These are phyloP conservation scores for Nannizzia gypsea DNA, from an alignment of 2,329 filamentous ascomycete genomes.

Conservation along the genomic window DNA sequence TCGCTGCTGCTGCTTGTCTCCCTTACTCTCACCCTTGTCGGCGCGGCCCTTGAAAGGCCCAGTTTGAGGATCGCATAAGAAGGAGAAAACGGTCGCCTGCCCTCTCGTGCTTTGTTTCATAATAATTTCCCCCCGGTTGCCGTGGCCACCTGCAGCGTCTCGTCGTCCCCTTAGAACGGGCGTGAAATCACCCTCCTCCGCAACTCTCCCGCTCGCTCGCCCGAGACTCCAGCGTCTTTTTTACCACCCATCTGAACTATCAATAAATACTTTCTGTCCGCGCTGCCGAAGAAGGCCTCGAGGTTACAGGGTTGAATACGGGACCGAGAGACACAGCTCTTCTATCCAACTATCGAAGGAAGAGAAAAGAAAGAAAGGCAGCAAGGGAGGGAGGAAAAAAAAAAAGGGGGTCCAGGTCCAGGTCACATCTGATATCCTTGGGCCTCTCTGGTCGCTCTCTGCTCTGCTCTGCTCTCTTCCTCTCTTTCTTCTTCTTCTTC, in stretches of 20 bases:
- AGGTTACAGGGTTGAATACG: not conserved
- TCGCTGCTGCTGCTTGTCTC: too few species aligned
- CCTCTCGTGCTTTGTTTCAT: slow-evolving; percentile 2
- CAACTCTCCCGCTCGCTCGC: not conserved
- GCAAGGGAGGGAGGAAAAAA: not conserved
- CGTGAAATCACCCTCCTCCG: not conserved
- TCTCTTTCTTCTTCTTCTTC: too few species aligned
- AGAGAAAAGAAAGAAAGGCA: not conserved
- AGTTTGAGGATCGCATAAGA: not conserved
- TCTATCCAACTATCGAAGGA: not conserved
- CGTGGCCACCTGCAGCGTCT: not conserved
- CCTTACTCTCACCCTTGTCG: not conserved
- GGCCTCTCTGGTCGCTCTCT: not conserved
- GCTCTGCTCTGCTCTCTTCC: too few species aligned
- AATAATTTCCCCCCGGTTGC: not conserved
- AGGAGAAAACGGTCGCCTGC: not conserved
- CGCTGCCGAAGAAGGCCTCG: not conserved
- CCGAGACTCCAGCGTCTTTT: not conserved
- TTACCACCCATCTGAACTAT: too few species aligned
- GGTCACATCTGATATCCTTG: slow-evolving; percentile 7
- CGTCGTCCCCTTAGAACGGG: not conserved
- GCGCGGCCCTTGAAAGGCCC: not conserved
- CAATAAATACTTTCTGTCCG: too few species aligned
- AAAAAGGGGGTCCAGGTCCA: not conserved
- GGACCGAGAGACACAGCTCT: not conserved